Conservation (phyloP, 2,329 filamentous ascomycete genomes). For the Hypomyces perniciosus region DNA sequence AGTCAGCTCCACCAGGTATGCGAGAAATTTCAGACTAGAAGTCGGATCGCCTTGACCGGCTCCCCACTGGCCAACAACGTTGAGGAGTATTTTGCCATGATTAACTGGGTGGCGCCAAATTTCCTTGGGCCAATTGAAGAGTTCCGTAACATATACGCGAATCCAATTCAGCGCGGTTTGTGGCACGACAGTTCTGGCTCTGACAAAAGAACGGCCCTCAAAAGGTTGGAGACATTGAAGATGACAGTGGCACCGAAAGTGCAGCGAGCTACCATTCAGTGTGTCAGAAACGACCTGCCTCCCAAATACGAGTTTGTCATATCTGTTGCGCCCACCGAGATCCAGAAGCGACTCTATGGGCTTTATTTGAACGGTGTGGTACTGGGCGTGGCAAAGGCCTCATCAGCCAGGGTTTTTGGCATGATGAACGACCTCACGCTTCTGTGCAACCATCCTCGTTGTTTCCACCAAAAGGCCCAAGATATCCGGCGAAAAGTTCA, state of each 20-base stretch:
- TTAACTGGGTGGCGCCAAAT: slow-evolving; percentile 76
- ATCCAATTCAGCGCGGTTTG: slow-evolving; percentile 68
- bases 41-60: slow-evolving; percentile 77
- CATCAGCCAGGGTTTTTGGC: slow-evolving; percentile 28
- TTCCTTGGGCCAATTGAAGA: slow-evolving; percentile 65
- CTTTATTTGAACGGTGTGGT: slow-evolving; percentile 32
- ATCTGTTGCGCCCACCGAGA: slow-evolving; percentile 59
- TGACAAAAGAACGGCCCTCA: slow-evolving; percentile 56
- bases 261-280: slow-evolving; percentile 63
- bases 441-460: slow-evolving; percentile 48
- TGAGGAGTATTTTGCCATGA: slow-evolving; percentile 77
- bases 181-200: slow-evolving; percentile 53
- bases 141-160: slow-evolving; percentile 64
- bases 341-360: slow-evolving; percentile 61
- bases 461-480: slow-evolving; percentile 35
- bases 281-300: slow-evolving; percentile 61
- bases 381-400: not conserved
- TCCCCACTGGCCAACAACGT: slow-evolving; percentile 83
- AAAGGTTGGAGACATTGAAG: slow-evolving; percentile 65
- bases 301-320: slow-evolving; percentile 78
- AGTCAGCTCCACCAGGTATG: slow-evolving; percentile 50
- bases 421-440: slow-evolving; percentile 35
- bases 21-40: slow-evolving; percentile 56
- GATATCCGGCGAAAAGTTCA: slow-evolving; percentile 8
- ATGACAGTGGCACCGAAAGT: slow-evolving; percentile 71